These are phyloP conservation scores for Aegilops tauschii DNA, from an alignment of 176 grass and related monocot species.

Conservation along the genomic window DNA sequence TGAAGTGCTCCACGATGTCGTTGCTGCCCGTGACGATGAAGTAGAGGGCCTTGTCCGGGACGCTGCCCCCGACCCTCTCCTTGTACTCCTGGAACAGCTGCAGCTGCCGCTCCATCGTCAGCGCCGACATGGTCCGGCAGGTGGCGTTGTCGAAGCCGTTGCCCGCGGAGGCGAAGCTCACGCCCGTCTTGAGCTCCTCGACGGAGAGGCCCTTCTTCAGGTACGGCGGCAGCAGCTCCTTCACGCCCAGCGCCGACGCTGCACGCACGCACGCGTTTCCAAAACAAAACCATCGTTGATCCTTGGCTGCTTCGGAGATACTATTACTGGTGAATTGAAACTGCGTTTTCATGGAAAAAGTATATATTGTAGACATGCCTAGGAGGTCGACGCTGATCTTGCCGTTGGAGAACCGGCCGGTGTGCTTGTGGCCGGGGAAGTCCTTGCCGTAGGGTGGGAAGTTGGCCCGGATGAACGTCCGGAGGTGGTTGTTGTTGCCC, in stretches of 20 bases:
- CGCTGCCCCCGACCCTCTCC: conserved; percentile 19
- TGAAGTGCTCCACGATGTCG: conserved; percentile 57
- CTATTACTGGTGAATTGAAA: no score
- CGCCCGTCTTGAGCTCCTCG: conserved; percentile 59
- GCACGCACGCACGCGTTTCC: neutral
- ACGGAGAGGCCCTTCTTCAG: conserved; percentile 23
- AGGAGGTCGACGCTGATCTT: conserved; percentile 53
- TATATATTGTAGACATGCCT: no score
- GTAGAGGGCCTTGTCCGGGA: conserved; percentile 37
- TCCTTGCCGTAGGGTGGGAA: conserved; percentile 61
- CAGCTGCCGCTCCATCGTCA: conserved; percentile 57
- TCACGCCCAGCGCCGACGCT: conserved; percentile 54
- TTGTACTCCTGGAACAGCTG: conserved; percentile 74
- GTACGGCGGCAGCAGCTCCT: conserved; percentile 62
- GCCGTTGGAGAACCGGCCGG: conserved; percentile 66
- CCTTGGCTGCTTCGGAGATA: no score
- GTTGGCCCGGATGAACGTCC: conserved; percentile 26
- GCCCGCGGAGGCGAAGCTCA: conserved; percentile 58
- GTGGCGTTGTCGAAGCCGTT: conserved; percentile 56
- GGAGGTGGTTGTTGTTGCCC: conserved; percentile 59
- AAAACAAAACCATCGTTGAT: neutral
- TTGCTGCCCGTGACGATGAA: conserved; percentile 50
- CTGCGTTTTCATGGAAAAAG: no score
- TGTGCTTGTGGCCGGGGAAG: conserved; percentile 41
- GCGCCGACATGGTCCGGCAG: conserved; percentile 7